Conservation (phyloP, 106 monocot species). For the Allium cepa region DNA sequence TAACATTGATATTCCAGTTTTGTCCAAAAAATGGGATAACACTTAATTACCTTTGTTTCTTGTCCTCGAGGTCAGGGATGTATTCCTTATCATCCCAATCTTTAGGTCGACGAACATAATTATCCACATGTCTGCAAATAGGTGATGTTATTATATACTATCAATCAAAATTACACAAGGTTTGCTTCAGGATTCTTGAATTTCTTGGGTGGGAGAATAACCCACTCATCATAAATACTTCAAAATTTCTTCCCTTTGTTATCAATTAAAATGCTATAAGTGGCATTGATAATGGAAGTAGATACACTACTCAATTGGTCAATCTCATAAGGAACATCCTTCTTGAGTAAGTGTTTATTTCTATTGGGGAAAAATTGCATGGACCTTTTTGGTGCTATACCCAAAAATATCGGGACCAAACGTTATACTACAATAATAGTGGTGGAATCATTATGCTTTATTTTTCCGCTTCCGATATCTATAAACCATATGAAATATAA, state of each 20-base stretch:
- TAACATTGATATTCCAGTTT: no score
- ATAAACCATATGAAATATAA: no score
- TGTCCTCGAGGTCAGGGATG: constrained; percentile 56
- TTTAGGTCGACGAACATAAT: constrained; percentile 35
- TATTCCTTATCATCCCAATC: constrained; percentile 70
- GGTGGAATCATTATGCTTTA: background rate
- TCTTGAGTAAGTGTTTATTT: constrained; percentile 44
- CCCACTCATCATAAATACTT: constrained; percentile 41
- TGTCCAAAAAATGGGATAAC: no score
- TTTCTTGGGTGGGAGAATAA: constrained; percentile 43
- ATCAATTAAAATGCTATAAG: constrained; percentile 51
- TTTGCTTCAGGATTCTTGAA: constrained; percentile 60
- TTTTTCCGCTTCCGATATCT: no score
- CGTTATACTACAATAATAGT: constrained; percentile 30
- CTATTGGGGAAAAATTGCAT: constrained; percentile 43
- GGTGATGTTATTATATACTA: no score
- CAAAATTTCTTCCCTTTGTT: constrained; percentile 40
- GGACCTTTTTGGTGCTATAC: constrained; percentile 43
- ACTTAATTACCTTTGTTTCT: constrained; percentile 15
- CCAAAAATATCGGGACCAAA: constrained; percentile 52
- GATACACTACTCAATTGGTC: constrained; percentile 54
- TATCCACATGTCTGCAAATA: background rate
- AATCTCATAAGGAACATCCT: constrained; percentile 36
- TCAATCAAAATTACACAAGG: background rate
- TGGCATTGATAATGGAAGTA: constrained; percentile 41